Evolutionary conservation across 225 moss, liverwort and hornwort genomes (phyloP).

Genomic region (Thuidium tamariscinum): DNA sequence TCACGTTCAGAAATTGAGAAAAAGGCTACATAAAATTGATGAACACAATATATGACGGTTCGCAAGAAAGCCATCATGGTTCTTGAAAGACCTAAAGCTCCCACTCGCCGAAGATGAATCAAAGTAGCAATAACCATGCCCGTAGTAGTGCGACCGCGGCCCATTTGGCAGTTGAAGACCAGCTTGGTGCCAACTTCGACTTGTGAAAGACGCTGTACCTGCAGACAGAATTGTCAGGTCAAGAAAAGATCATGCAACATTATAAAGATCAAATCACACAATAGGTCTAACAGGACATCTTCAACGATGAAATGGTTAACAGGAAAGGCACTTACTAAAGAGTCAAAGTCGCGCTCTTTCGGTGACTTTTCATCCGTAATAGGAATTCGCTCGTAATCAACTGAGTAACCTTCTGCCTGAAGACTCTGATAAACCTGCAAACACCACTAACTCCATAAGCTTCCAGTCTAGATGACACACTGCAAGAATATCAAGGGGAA

Average conservation of each 20-base stretch:
- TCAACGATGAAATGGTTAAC: background rate
- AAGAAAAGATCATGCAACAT: background rate
- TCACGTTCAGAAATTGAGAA: background rate
- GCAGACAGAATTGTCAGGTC: background rate
- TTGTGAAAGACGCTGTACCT: slow-evolving; percentile 97
- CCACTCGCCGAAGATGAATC: slow-evolving; percentile 73
- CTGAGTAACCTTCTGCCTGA: slow-evolving; percentile 80
- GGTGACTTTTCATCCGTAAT: slow-evolving; percentile 99
- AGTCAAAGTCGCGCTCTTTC: slow-evolving; percentile 97
- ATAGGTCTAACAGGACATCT: background rate
- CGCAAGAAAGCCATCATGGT: background rate
- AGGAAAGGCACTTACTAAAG: slow-evolving; percentile 40
- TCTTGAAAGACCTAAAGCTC: slow-evolving; percentile 63
- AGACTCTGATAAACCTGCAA: slow-evolving; percentile 92
- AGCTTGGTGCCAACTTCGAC: slow-evolving; percentile 72
- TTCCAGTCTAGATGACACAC: background rate
- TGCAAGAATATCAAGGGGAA: background rate
- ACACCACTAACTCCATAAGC: slow-evolving; percentile 9
- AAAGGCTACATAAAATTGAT: background rate
- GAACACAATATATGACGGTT: background rate
- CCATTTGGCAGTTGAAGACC: slow-evolving; percentile 99
- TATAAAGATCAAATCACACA: background rate
- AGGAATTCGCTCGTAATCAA: slow-evolving; percentile 97
- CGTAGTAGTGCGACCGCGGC: slow-evolving; percentile 95
- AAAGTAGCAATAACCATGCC: slow-evolving; percentile 99